Evolutionary conservation across 2,329 filamentous ascomycete species (phyloP), one percentile per base, ranked within the genome.

Genomic region (Colletotrichum salicis): DNA sequence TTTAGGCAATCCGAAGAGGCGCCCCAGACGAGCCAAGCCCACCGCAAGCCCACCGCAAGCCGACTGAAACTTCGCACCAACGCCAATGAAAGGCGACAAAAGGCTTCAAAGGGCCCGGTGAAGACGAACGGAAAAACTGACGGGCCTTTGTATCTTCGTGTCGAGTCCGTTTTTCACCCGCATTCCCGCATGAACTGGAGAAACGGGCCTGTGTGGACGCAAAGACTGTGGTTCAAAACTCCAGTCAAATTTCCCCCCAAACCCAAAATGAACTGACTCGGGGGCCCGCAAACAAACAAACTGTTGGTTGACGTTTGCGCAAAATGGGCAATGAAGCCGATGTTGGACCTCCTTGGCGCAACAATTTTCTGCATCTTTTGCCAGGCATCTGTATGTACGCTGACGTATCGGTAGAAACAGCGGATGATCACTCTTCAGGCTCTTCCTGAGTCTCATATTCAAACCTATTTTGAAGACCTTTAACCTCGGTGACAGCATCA

Each of bases 21-120:
- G 59, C 69, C 54, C 33, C 24, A 62, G 59, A 64, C n/a, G n/a
- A n/a, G n/a, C n/a, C n/a, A n/a, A 71, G 69, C 54, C 70, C 48
- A 48, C 19, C 12, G 48, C 45, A 22, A 71, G 69, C 54, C 70
- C 48, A 48, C 19, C 12, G 48, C 45, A 22, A 56, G 29, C 35
- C 19, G 41, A 24, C 24, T 35, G 58, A 24, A 56, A 31, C 19
- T 31, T 31, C 33, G n/a, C 31, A 19, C 15, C 11, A 37, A n/a
- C 22, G 5, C 67, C 45, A 70, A 57, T 54, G 19, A 69, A 56
- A 65, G 31, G 22, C n/a, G 48, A 24, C 19, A 4, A 48, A 35
- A 31, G 22, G 15, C 35, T 7, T 48, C 27, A 19, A 33, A 27
- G 27, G 11, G 13, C 41, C 41, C 48, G 33, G 48, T 12, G n/a